Evolutionary conservation across 1,284 basidiomycete species (phyloP), one percentile per base, ranked within the genome.

Genomic region (Cutaneotrichosporon mucoides): DNA sequence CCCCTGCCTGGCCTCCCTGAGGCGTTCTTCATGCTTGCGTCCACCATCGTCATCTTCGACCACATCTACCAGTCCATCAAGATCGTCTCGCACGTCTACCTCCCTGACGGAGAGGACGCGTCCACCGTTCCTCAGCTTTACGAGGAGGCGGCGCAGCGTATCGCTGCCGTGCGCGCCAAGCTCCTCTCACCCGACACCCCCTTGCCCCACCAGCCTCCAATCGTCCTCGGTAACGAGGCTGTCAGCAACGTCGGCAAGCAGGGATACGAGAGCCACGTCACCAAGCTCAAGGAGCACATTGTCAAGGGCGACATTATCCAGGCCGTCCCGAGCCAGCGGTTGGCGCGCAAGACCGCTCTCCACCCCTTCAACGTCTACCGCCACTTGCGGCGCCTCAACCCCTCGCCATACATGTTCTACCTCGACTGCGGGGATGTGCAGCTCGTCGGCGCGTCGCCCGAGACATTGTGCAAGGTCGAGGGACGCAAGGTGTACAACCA

Each of bases 401-500:
- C 96, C 0, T 94, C 90, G 57, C 96, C 96, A 5, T 99, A 99
- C 80, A 99, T 97, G 95, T 99, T 96, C 79, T 99, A 95, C 76
- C 78, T 99, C 65, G 91, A 99, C 70, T 94, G 92, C 68, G 90
- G 91, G 7, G 91, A 91, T 59, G 77, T 92, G 9, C 92, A 98
- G 76, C 82, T 99, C 38, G 93, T 99, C 12, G 96, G 96, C 9
- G 96, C 96, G 1, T 95, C 91, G 67, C 96, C 96, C 0, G 96
- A 99, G 79, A 98, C 95, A 13, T 81, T 99, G 11, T 99, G 96
- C 81, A 97, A 95, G 77, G 92, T 99, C 34, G 88, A 92, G 76
- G 85, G 84, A 68, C 89, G 90, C 72, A 89, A 91, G 64, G 96
- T 99, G 10, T 95, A 85, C 75, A 98, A 98, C 70, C 96, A 99